Percentiles rank a stretch among this genome's conserved stretches.
Conservation (phyloP, 148 eudicot genomes). For the Selenicereus undatus region DNA sequence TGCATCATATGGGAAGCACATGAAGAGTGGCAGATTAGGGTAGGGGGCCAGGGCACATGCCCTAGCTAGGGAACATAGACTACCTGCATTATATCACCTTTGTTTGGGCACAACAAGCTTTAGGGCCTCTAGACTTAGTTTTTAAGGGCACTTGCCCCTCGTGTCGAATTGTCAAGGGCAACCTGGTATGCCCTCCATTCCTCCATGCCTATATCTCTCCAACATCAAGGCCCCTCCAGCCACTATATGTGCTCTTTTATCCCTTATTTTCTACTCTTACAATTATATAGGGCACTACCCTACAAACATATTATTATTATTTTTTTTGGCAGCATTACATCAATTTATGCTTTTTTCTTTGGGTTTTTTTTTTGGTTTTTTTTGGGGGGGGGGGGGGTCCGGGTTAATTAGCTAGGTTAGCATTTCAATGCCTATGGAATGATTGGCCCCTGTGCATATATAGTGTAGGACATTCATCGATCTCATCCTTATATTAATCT, state of each 20-base stretch:
- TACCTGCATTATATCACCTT: constrained; percentile 31
- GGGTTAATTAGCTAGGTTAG: neutral
- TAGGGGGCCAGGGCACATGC: constrained; percentile 36
- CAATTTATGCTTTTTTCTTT: too few species aligned
- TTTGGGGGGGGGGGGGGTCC: too few species aligned
- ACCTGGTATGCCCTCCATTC: constrained; percentile 37
- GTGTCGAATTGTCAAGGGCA: constrained; percentile 35
- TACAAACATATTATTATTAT: too few species aligned
- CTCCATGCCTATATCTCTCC: constrained; percentile 19
- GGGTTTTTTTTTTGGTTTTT: too few species aligned
- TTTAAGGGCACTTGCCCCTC: constrained; percentile 26
- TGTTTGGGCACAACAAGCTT: constrained; percentile 12
- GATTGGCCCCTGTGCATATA: neutral
- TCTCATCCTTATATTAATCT: neutral
- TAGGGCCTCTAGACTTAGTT: neutral
- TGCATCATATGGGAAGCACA: constrained; percentile 53
- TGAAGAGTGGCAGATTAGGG: constrained; percentile 22
- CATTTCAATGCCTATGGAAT: constrained; percentile 1
- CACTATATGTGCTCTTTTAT: neutral
- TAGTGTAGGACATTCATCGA: neutral
- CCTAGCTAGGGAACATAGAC: constrained; percentile 31
- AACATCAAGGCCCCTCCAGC: constrained; percentile 20
- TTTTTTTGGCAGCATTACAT: too few species aligned
- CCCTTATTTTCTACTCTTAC: neutral
- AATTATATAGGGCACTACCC: neutral